Evolutionary conservation across 257 asterid genomes (phyloP).

Genomic region (Solanum chiquidenum): DNA sequence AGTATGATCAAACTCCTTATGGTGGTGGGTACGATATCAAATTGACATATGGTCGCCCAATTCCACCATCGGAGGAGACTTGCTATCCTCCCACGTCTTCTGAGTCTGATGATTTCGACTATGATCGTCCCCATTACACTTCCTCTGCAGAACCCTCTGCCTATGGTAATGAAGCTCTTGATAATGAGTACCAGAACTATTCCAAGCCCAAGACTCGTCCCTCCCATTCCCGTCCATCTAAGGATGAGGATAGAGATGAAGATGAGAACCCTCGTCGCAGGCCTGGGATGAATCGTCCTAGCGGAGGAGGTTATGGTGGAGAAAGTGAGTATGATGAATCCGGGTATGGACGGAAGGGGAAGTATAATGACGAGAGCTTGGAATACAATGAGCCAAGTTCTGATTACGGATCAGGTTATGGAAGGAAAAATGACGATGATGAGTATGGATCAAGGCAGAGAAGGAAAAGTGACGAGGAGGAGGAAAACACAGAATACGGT

Average conservation of each 20-base stretch:
- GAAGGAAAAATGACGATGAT: slow-evolving; percentile 6
- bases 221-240: slow-evolving; percentile 5
- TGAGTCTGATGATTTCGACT: slow-evolving; percentile 40
- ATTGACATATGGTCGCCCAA: slow-evolving; percentile 61
- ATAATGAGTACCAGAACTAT: slow-evolving; percentile 76
- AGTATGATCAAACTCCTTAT: slow-evolving; percentile 79
- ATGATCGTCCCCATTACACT: slow-evolving; percentile 66
- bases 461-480: slow-evolving; percentile 14
- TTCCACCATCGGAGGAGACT: slow-evolving; percentile 60
- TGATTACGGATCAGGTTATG: slow-evolving; percentile 13
- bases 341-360: not conserved
- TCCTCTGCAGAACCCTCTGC: slow-evolving; percentile 75
- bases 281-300: slow-evolving; percentile 26
- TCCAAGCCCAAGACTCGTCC: slow-evolving; percentile 58
- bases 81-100: not conserved
- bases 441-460: slow-evolving; percentile 20
- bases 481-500: slow-evolving; percentile 4
- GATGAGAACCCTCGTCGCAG: slow-evolving; percentile 25
- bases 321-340: slow-evolving; percentile 2
- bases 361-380: not conserved
- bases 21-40: slow-evolving; percentile 80
- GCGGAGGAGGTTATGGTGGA: slow-evolving; percentile 17
- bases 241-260: not conserved
- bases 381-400: not conserved
- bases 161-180: slow-evolving; percentile 55